Evolutionary conservation across 768 basidiomycete genomes (phyloP).

Genomic region (Pleurotus sapidus): DNA sequence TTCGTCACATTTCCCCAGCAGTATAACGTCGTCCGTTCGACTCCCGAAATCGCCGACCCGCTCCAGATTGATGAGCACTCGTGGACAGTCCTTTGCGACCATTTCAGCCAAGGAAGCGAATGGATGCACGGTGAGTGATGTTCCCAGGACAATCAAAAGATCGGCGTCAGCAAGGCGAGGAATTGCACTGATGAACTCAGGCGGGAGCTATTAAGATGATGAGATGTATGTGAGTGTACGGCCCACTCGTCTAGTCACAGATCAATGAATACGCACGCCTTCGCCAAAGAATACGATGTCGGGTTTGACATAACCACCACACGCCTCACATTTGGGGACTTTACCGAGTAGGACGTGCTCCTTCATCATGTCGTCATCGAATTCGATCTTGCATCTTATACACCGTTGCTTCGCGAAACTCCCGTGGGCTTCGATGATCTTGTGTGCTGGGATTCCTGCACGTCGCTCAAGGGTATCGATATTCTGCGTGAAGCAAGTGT

Average conservation of each 20-base stretch:
- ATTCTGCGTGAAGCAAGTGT: slow-evolving; percentile 86
- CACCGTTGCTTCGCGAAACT: slow-evolving; percentile 89
- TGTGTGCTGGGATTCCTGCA: slow-evolving; percentile 69
- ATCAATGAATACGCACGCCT: slow-evolving; percentile 39
- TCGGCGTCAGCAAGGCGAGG: slow-evolving; percentile 63
- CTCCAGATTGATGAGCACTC: slow-evolving; percentile 90
- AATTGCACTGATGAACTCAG: slow-evolving; percentile 58
- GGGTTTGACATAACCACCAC: slow-evolving; percentile 82
- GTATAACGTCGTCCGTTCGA: slow-evolving; percentile 54
- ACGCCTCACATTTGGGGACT: slow-evolving; percentile 65
- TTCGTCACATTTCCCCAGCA: slow-evolving; percentile 72
- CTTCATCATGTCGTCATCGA: slow-evolving; percentile 68
- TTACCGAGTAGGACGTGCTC: slow-evolving; percentile 54
- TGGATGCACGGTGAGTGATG: slow-evolving; percentile 82
- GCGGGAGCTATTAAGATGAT: slow-evolving; percentile 56
- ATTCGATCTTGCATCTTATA: slow-evolving; percentile 63
- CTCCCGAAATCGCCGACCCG: slow-evolving; percentile 65
- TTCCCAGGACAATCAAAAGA: slow-evolving; percentile 88
- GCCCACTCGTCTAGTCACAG: not conserved
- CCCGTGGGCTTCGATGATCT: slow-evolving; percentile 94
- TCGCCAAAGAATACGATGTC: slow-evolving; percentile 96
- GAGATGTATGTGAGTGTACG: not conserved
- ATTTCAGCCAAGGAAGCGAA: slow-evolving; percentile 75
- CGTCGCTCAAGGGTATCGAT: slow-evolving; percentile 90
- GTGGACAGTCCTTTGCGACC: slow-evolving; percentile 58